Base-by-base conservation (phyloP, 352 stramenopile species). In the Thalassiosira pacifica region DNA sequence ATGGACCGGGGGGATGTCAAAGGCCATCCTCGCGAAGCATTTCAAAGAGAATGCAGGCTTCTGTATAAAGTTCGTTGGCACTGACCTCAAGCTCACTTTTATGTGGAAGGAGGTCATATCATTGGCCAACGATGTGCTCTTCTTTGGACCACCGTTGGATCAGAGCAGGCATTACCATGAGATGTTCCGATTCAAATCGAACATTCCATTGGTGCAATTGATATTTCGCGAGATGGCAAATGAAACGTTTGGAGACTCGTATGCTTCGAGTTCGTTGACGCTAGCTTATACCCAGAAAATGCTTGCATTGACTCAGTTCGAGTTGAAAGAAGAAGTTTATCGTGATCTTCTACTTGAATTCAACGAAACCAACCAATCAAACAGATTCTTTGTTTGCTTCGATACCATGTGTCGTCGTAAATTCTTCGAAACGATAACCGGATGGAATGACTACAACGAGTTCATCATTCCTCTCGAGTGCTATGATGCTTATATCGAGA, bases 121-220 rank as follows among this genome's bases (percentile, higher is more conserved):
- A 2, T 22, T 45, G 26, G 59, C 27, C 5, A 18, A 40, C 5
- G 59, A 67, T 45, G 59, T 67, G 2, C 59, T 67, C 2, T 67
- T 67, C 59, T 67, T 67, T 45, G 59, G 59, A 16, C 59, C 59
- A 22, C 59, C 59, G n/a, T 16, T 67, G 1, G n/a, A 67, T 26
- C 22, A 13, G 1, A 8, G 1, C n/a, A 16, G 59, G 1, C 9
- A 45, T 32, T 67, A 45, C 18, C 1, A 18, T 9, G 22, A 27
- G 9, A 29, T 67, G 27, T 67, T 67, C n/a, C 6, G 27, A 1
- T 16, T 4, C 29, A 45, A 22, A 22, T 32, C 10, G 2, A 45
- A 40, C 31, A 4, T 45, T 16, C 13, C 31, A 24, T 45, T 40
- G 9, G 1, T 45, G 31, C 24, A 27, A 6, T 27, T 22, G 1